Evolutionary conservation across 2,329 filamentous ascomycete genomes (phyloP).

Genomic region (Neocucurbitaria cava): DNA sequence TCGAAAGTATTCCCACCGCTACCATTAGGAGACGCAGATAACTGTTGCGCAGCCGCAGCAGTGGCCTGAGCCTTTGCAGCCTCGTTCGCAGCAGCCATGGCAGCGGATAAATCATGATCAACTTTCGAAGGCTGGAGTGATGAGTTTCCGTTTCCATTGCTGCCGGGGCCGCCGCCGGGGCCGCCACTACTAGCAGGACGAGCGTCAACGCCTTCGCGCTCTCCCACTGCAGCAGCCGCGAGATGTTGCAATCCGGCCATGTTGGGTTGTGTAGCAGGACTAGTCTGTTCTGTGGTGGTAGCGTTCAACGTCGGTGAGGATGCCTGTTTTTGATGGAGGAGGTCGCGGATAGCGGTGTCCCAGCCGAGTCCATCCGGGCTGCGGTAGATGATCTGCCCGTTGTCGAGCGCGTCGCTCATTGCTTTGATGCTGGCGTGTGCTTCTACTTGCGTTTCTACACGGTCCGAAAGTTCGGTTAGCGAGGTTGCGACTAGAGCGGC

Average conservation of each 20-base stretch:
- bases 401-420: constrained; percentile 41
- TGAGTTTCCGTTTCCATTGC: constrained; percentile 27
- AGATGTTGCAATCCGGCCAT: constrained; percentile 49
- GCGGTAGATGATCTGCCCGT: constrained; percentile 41
- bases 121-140: constrained; percentile 26
- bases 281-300: constrained; percentile 35
- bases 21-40: constrained; percentile 25
- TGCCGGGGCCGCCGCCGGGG: too few species aligned
- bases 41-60: constrained; percentile 43
- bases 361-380: constrained; percentile 42
- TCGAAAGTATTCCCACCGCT: constrained; percentile 23
- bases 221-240: constrained; percentile 48
- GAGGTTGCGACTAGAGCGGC: constrained; percentile 45
- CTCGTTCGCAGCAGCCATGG: constrained; percentile 46
- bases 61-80: constrained; percentile 46
- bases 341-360: constrained; percentile 44
- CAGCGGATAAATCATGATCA: constrained; percentile 46
- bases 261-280: constrained; percentile 39
- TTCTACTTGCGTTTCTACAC: constrained; percentile 45
- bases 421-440: constrained; percentile 46
- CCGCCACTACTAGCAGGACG: constrained; percentile 36
- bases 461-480: constrained; percentile 43
- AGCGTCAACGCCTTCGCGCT: constrained; percentile 40
- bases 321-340: constrained; percentile 39
- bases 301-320: constrained; percentile 25